A percentile compares a stretch with the other conserved stretches of the same genome.
phyloP scores from a whole-genome alignment of 2,329 filamentous ascomycete species.

The Whalleya microplaca region DNA sequence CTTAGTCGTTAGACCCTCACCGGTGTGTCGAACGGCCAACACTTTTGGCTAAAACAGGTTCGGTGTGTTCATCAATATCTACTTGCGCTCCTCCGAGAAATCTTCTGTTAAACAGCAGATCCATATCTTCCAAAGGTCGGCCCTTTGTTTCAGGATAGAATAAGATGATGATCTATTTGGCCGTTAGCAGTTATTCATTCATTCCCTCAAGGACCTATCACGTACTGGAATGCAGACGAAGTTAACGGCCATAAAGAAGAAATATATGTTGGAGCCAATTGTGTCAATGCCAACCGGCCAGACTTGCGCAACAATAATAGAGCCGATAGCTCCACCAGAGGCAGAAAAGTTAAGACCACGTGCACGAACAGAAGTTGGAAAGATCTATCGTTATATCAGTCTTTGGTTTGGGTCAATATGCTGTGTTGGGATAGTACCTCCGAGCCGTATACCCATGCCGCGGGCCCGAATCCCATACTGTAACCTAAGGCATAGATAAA shows the following conservation, averaged over 20 bases:
- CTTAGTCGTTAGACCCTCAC: not conserved
- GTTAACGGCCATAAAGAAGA: slow-evolving; percentile 60
- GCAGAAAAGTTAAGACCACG: slow-evolving; percentile 60
- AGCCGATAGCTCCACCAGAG: slow-evolving; percentile 57
- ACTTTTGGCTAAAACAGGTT: slow-evolving; percentile 22
- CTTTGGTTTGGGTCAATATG: not conserved
- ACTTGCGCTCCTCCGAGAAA: not conserved
- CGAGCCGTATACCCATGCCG: slow-evolving; percentile 62
- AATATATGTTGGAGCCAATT: slow-evolving; percentile 57
- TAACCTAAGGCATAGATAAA: slow-evolving; percentile 63
- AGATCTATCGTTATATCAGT: slow-evolving; percentile 45
- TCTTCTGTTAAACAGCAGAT: slow-evolving; percentile 26
- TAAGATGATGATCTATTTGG: slow-evolving; percentile 30
- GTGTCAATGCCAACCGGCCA: slow-evolving; percentile 58
- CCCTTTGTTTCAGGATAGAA: slow-evolving; percentile 37
- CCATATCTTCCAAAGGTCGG: slow-evolving; percentile 35
- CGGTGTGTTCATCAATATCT: slow-evolving; percentile 21
- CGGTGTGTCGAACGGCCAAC: slow-evolving; percentile 5
- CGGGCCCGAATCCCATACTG: slow-evolving; percentile 60
- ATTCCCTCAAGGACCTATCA: not conserved
- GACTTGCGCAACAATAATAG: slow-evolving; percentile 56
- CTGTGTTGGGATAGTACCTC: slow-evolving; percentile 45
- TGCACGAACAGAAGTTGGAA: slow-evolving; percentile 60
- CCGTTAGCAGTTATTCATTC: not conserved
- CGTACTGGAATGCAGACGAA: slow-evolving; percentile 49